Base-by-base conservation (phyloP, 2,329 filamentous ascomycete genomes). In the Pseudogymnoascus pannorum region DNA sequence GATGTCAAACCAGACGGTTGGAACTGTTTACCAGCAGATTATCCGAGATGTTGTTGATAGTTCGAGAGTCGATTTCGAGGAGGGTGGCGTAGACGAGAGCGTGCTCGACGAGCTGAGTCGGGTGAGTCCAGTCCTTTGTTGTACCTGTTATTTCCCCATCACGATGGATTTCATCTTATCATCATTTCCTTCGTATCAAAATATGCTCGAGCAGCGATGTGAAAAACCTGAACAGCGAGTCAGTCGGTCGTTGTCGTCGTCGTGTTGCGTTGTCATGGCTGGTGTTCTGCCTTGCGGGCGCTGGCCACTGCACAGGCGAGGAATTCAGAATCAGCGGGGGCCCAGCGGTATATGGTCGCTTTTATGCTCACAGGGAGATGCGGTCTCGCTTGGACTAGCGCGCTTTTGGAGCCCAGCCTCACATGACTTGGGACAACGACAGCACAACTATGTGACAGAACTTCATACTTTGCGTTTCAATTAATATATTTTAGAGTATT, bases 21-120 rank as follows among this genome's bases (percentile, higher is more conserved):
- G 94, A 71, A 77, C 79, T 67, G 87, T 97, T 71, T 99, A 97
- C 76, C 81, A 87, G 75, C 78, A 81, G 70, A 87, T 89, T 74
- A 89, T 89, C 72, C 81, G 87, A 65, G 91, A 94, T 77, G 92
- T 99, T 73, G 91, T 97, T 75, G 88, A 93, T 69, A 88, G 89
- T 68, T 97, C 93, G 71, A 85, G 90, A 72, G 89, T 93, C 72
- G 94, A 97, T 76, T 97, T 99, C 74, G 94, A 99, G 75, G 94
- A 99, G 77, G 91, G 88, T 69, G 94, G 94, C 70, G 88, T 97
- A 66, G 91, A 96, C 70, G 88, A 93, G 74, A 80, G 84, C 68
- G 93, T 93, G 59, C 79, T 99, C 70, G 86, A 93, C 68, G 91
- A 96, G 74, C 80, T 99, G 80, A 87, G 87, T 76, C 83, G 87